A percentile compares a stretch with the other conserved stretches of the same genome.
Conservation (phyloP, 495 filamentous ascomycete genomes). For the Aspergillus steynii region DNA sequence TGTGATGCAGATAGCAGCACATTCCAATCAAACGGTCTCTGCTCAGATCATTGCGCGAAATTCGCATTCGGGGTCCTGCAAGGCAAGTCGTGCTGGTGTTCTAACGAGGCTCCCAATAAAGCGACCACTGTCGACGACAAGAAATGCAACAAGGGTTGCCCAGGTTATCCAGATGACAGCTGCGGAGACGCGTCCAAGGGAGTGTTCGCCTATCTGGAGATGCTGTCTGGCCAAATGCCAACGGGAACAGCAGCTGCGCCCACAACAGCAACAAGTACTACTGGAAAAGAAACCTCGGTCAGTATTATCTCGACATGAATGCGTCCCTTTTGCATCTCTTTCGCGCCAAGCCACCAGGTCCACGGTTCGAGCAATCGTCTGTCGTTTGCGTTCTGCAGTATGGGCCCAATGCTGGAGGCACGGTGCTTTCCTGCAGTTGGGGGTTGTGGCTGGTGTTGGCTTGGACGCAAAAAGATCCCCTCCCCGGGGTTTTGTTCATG, state of each 20-base stretch:
- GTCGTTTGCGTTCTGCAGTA: neutral
- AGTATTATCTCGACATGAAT: slow-evolving; percentile 2
- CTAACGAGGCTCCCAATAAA: slow-evolving; percentile 61
- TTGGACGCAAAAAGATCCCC: neutral
- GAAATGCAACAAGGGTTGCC: slow-evolving; percentile 60
- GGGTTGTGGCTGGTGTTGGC: neutral
- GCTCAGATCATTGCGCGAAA: slow-evolving; percentile 51
- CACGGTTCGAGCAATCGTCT: neutral
- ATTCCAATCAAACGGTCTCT: slow-evolving; percentile 69
- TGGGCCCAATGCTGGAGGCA: neutral
- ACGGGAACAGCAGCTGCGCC: slow-evolving; percentile 39
- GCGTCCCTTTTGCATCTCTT: neutral
- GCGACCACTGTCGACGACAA: slow-evolving; percentile 32
- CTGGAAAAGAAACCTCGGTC: slow-evolving; percentile 7
- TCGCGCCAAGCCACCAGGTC: neutral
- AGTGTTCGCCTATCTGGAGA: slow-evolving; percentile 60
- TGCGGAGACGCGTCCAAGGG: slow-evolving; percentile 59
- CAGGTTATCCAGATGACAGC: slow-evolving; percentile 63
- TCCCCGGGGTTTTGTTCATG: no score
- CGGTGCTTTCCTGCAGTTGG: neutral
- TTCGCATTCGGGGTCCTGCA: slow-evolving; percentile 72
- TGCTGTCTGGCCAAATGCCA: slow-evolving; percentile 21
- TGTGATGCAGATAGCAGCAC: slow-evolving; percentile 45
- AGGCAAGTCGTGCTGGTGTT: slow-evolving; percentile 71
- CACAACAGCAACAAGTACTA: slow-evolving; percentile 27